These are phyloP conservation scores for Cinnamomum chago DNA, from an alignment of 164 flowering plant species.

Conservation along the genomic window DNA sequence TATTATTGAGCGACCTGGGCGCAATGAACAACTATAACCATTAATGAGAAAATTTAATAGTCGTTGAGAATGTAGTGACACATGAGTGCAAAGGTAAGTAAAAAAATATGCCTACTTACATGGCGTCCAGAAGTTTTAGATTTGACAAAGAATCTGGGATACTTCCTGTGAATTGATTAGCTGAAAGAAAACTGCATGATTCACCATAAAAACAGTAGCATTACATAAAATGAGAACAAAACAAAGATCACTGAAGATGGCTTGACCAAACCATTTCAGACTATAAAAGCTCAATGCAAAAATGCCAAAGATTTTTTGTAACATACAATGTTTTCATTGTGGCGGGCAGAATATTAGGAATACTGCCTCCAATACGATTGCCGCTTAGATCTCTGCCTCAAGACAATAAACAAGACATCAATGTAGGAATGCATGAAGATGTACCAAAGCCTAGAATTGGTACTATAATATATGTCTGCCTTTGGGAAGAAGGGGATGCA, in stretches of 20 bases:
- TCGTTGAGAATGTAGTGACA: neutral
- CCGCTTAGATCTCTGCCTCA: slow-evolving; percentile 69
- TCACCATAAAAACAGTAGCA: neutral
- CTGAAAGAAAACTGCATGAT: slow-evolving; percentile 81
- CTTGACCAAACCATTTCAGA: neutral
- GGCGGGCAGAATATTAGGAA: slow-evolving; percentile 67
- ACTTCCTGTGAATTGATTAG: slow-evolving; percentile 74
- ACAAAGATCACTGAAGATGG: neutral
- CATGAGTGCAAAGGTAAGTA: neutral
- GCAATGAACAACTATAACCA: slow-evolving; percentile 8
- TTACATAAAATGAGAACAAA: neutral
- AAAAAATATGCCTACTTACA: slow-evolving; percentile 38
- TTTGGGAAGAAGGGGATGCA: neutral
- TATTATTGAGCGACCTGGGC: slow-evolving; percentile 69
- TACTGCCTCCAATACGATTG: slow-evolving; percentile 80
- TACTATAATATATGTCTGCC: neutral
- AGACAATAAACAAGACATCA: slow-evolving; percentile 8
- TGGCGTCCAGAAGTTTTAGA: slow-evolving; percentile 43
- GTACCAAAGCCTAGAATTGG: no score
- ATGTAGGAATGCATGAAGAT: neutral
- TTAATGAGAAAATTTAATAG: neutral
- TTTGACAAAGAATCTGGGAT: slow-evolving; percentile 68
- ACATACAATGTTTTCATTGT: slow-evolving; percentile 70
- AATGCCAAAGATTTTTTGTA: neutral
- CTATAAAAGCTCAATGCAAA: no score